phyloP scores from a whole-genome alignment of 257 asterid genomes.

The Jasminum sambac region DNA sequence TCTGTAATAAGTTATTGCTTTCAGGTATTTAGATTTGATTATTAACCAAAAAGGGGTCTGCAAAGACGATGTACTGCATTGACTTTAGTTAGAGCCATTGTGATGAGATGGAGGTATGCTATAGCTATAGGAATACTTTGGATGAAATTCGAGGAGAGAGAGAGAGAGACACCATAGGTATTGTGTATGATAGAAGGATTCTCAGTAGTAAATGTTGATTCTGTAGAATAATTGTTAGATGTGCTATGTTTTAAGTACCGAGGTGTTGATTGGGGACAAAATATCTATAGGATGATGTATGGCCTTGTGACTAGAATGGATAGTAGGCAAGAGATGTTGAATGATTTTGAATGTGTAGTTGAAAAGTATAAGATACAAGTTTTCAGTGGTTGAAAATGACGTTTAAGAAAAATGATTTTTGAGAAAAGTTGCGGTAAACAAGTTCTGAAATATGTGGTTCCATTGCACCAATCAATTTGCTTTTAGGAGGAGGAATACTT shows the following conservation, averaged over 20 bases:
- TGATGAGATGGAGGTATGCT: neutral
- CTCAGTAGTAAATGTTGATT: neutral
- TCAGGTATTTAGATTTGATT: constrained; percentile 4
- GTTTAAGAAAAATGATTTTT: too few species aligned
- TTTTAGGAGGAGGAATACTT: too few species aligned
- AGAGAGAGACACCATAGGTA: neutral
- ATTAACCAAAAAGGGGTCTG: neutral
- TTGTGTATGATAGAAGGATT: neutral
- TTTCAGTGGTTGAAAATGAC: too few species aligned
- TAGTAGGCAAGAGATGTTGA: too few species aligned
- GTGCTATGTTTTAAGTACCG: neutral
- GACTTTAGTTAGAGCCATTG: too few species aligned
- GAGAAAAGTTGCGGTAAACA: too few species aligned
- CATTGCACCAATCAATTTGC: too few species aligned
- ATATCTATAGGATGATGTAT: neutral
- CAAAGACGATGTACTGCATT: neutral
- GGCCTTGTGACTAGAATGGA: neutral
- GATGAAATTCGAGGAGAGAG: too few species aligned
- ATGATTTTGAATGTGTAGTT: too few species aligned
- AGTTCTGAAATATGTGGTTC: too few species aligned
- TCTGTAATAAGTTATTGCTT: neutral
- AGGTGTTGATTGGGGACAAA: neutral
- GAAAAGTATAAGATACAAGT: too few species aligned
- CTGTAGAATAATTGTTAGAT: neutral
- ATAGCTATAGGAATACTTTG: too few species aligned